A percentile compares a stretch with the other conserved stretches of the same genome.
Evolutionary conservation across 2,329 filamentous ascomycete genomes (phyloP).

Genomic region (Aphanocladium album): DNA sequence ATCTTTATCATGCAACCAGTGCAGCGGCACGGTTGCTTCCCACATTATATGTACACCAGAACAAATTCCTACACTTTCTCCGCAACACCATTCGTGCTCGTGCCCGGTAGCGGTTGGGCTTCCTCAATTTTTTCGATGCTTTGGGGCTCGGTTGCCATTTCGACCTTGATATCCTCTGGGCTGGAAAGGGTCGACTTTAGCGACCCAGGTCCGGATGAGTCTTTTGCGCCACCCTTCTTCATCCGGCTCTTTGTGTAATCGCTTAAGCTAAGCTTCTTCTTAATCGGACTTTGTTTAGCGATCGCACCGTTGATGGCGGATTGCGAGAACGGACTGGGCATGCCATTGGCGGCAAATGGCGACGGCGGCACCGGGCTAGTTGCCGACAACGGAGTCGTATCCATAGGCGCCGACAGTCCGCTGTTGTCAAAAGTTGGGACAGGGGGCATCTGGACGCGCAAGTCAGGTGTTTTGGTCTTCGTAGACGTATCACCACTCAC

Average conservation of each 20-base stretch:
- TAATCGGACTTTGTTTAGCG: conserved; percentile 53
- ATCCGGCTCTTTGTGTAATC: conserved; percentile 56
- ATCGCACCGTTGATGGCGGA: conserved; percentile 37
- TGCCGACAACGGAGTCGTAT: conserved; percentile 44
- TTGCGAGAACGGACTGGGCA: conserved; percentile 39
- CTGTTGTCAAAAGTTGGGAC: conserved; percentile 45
- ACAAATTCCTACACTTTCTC: conserved; percentile 8
- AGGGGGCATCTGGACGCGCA: conserved; percentile 54
- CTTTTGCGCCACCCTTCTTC: conserved; percentile 46
- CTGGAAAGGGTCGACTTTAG: conserved; percentile 31
- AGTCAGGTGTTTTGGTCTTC: conserved; percentile 40
- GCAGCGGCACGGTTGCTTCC: neutral
- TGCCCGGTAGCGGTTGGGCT: conserved; percentile 18
- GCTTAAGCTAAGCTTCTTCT: conserved; percentile 63
- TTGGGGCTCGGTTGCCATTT: conserved; percentile 28
- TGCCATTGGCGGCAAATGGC: conserved; percentile 39
- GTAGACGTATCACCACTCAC: conserved; percentile 12
- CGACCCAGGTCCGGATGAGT: conserved; percentile 22
- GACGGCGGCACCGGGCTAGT: conserved; percentile 42
- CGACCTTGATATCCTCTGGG: conserved; percentile 33
- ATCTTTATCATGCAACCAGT: conserved; percentile 8
- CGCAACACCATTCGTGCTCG: conserved; percentile 16
- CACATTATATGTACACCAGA: conserved; percentile 12
- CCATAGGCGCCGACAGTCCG: conserved; percentile 28
- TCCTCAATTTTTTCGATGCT: conserved; percentile 25